Conservation (phyloP, 192 early-diverging fungal species). For the Radiomyces spectabilis region DNA sequence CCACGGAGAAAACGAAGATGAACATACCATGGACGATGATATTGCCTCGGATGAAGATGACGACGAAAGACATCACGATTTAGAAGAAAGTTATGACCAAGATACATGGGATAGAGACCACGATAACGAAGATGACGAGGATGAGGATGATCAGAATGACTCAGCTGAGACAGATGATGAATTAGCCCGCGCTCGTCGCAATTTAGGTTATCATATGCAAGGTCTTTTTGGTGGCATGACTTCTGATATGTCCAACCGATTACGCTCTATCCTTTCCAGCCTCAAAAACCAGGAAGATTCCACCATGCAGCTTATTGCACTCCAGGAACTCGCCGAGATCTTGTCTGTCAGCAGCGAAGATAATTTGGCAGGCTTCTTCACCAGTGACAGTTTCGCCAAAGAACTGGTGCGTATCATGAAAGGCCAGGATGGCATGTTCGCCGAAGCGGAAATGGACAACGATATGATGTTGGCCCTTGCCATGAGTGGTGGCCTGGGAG, state of each 20-base stretch:
- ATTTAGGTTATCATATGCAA: conserved; percentile 23
- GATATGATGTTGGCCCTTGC: conserved; percentile 32
- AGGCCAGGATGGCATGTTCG: conserved; percentile 31
- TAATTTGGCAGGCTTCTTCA: conserved; percentile 52
- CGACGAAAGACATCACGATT: background rate
- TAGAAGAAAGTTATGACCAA: background rate
- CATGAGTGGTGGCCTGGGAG: conserved; percentile 38
- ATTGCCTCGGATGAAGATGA: conserved; percentile 21
- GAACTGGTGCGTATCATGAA: conserved; percentile 59
- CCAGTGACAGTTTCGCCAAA: conserved; percentile 57
- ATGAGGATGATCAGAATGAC: conserved; percentile 12
- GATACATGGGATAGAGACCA: conserved; percentile 11
- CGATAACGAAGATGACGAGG: conserved; percentile 13
- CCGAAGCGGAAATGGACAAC: conserved; percentile 23
- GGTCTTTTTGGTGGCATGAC: conserved; percentile 30
- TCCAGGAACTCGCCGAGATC: conserved; percentile 77
- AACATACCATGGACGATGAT: conserved; percentile 15
- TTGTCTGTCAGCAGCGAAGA: conserved; percentile 75
- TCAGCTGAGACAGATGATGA: conserved; percentile 32
- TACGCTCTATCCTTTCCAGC: conserved; percentile 51
- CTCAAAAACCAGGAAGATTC: conserved; percentile 51
- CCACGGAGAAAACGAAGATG: background rate
- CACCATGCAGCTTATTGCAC: conserved; percentile 68
- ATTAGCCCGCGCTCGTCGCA: conserved; percentile 9
- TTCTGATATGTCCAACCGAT: conserved; percentile 34